Evolutionary conservation across 768 basidiomycete genomes (phyloP).

Genomic region (Melanogaster broomeanus): DNA sequence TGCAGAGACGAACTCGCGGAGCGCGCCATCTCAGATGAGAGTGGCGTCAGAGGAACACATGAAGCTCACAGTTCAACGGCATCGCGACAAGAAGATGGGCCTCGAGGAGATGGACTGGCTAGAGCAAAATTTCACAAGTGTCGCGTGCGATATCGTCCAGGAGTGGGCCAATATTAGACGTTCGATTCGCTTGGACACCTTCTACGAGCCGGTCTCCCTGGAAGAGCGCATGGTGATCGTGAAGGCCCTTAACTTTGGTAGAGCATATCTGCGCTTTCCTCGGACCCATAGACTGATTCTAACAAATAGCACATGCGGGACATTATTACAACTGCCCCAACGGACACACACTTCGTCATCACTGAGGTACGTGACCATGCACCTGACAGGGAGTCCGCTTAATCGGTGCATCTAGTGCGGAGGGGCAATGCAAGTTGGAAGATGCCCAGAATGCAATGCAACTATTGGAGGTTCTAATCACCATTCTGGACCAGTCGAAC

Average conservation of each 20-base stretch:
- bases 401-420: conserved; percentile 48
- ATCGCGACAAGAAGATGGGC: conserved; percentile 27
- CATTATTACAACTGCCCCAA: conserved; percentile 57
- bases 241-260: conserved; percentile 51
- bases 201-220: conserved; percentile 54
- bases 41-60: conserved; percentile 6
- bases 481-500: conserved; percentile 43
- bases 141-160: conserved; percentile 39
- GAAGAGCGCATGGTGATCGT: conserved; percentile 55
- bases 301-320: conserved; percentile 36
- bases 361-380: conserved; percentile 40
- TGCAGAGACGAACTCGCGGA: conserved; percentile 19
- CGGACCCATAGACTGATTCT: neutral
- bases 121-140: conserved; percentile 38
- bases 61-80: neutral
- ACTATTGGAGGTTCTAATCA: conserved; percentile 53
- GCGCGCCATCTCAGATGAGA: conserved; percentile 16
- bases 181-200: conserved; percentile 42
- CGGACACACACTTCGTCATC: conserved; percentile 65
- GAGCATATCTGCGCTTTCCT: conserved; percentile 1
- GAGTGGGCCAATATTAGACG: conserved; percentile 49
- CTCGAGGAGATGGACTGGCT: conserved; percentile 41
- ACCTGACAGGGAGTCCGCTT: neutral
- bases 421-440: conserved; percentile 47
- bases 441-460: conserved; percentile 60